Evolutionary conservation across 78 protist genomes (phyloP).

Genomic region (Fonticula alba): DNA sequence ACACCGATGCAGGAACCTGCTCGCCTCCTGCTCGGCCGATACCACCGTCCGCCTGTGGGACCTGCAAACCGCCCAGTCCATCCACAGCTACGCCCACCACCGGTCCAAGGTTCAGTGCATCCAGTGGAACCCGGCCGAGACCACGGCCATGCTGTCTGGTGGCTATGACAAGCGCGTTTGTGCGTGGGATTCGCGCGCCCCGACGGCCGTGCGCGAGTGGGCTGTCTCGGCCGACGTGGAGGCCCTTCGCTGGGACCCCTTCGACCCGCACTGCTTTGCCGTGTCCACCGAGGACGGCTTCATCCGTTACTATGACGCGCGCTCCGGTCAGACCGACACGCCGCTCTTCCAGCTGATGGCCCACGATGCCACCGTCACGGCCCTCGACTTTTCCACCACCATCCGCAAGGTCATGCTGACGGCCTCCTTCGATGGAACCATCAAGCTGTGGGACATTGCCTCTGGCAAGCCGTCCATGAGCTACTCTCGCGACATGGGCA

Average conservation of each 20-base stretch:
- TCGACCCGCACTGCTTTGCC: not conserved
- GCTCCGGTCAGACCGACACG: not conserved
- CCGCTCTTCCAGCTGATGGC: not conserved
- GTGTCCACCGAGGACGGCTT: slow-evolving; percentile 21
- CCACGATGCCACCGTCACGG: not conserved
- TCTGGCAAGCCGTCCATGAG: not conserved
- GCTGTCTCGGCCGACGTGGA: slow-evolving; percentile 21
- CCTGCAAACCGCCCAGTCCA: slow-evolving; percentile 11
- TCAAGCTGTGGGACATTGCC: slow-evolving; percentile 1
- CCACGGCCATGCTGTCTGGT: slow-evolving; percentile 21
- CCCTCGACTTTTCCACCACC: not conserved
- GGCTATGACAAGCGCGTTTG: slow-evolving; percentile 16
- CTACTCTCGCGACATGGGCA: not conserved
- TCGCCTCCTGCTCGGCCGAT: slow-evolving; percentile 58
- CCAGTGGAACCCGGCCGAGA: slow-evolving; percentile 36
- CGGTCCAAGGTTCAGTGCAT: slow-evolving; percentile 32
- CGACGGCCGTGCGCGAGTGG: slow-evolving; percentile 1
- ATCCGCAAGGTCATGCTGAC: not conserved
- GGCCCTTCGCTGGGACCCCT: slow-evolving; percentile 17
- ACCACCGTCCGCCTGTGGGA: slow-evolving; percentile 63
- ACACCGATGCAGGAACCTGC: slow-evolving; percentile 29
- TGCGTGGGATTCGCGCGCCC: slow-evolving; percentile 27
- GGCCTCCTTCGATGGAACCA: not conserved
- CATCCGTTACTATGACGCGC: slow-evolving; percentile 27
- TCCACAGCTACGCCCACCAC: slow-evolving; percentile 42